Percentiles rank a stretch among this genome's conserved stretches.
phyloP scores from a whole-genome alignment of 352 stramenopile genomes.

The Aphanomyces euteiches region DNA sequence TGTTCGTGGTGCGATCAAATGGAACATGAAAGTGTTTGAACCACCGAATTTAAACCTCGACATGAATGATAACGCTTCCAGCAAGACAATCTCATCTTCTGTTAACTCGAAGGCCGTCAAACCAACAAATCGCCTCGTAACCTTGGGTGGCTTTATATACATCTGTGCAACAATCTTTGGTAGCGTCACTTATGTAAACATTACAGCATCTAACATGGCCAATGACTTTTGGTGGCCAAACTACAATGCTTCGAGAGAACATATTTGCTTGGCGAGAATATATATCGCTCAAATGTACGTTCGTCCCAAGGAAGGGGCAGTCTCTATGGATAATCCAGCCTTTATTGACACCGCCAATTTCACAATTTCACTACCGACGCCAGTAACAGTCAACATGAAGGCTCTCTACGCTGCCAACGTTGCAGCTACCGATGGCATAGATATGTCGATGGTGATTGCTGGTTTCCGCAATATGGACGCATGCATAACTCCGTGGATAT shows the following conservation, averaged over 20 bases:
- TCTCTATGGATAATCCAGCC: background rate
- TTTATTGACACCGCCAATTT: background rate
- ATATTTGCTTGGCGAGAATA: background rate
- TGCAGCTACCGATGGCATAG: background rate
- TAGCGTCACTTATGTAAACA: slow-evolving; percentile 6
- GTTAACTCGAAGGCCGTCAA: background rate
- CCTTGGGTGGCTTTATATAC: background rate
- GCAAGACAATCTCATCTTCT: slow-evolving; percentile 4
- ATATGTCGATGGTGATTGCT: background rate
- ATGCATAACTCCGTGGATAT: slow-evolving; percentile 24
- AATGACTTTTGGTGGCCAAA: slow-evolving; percentile 27
- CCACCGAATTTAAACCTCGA: slow-evolving; percentile 1
- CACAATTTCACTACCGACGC: background rate
- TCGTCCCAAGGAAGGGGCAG: background rate
- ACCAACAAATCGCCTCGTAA: background rate
- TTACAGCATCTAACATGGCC: slow-evolving; percentile 7
- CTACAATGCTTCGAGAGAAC: slow-evolving; percentile 8
- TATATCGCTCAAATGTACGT: background rate
- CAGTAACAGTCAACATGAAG: background rate
- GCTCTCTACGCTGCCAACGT: background rate
- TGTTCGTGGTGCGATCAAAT: background rate
- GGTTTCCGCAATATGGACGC: slow-evolving; percentile 19
- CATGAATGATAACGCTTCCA: slow-evolving; percentile 9
- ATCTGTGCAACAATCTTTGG: slow-evolving; percentile 1
- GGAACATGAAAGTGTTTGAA: background rate